Conservation (phyloP, 768 basidiomycete genomes). For the Pholiota molesta region DNA sequence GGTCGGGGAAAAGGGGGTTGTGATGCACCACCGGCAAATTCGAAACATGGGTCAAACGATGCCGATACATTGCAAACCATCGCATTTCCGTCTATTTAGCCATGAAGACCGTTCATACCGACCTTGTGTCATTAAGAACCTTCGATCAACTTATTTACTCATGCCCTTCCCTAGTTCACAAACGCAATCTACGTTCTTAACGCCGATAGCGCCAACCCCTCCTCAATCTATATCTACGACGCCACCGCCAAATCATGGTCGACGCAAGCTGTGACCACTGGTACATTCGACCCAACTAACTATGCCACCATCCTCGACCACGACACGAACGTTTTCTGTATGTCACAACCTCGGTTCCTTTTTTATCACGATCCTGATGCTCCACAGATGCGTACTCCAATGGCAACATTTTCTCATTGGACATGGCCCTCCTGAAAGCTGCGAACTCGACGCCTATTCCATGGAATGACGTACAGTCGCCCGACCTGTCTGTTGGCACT, state of each 20-base stretch:
- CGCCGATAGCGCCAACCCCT: conserved; percentile 70
- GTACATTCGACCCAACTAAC: conserved; percentile 61
- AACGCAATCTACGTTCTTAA: conserved; percentile 88
- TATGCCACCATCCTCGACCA: conserved; percentile 86
- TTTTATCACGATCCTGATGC: not conserved
- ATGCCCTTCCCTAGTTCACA: conserved; percentile 53
- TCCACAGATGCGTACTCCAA: conserved; percentile 66
- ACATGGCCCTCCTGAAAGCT: conserved; percentile 66
- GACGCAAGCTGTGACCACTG: conserved; percentile 60
- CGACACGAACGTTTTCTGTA: conserved; percentile 92
- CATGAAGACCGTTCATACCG: too few relatives aligned
- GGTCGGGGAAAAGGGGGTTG: not conserved
- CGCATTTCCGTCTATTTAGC: too few relatives aligned
- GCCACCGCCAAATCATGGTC: conserved; percentile 76
- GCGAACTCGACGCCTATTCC: conserved; percentile 58
- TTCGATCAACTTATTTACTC: not conserved
- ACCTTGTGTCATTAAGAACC: too few relatives aligned
- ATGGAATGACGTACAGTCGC: conserved; percentile 66
- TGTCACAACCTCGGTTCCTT: conserved; percentile 21
- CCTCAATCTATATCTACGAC: conserved; percentile 81
- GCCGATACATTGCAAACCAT: too few relatives aligned
- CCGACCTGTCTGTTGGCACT: conserved; percentile 42
- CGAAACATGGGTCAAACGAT: not conserved
- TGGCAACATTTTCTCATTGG: conserved; percentile 66
- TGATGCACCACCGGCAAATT: conserved; percentile 2